Evolutionary conservation across 257 asterid species (phyloP).

Genomic region (Ballota nigra): DNA sequence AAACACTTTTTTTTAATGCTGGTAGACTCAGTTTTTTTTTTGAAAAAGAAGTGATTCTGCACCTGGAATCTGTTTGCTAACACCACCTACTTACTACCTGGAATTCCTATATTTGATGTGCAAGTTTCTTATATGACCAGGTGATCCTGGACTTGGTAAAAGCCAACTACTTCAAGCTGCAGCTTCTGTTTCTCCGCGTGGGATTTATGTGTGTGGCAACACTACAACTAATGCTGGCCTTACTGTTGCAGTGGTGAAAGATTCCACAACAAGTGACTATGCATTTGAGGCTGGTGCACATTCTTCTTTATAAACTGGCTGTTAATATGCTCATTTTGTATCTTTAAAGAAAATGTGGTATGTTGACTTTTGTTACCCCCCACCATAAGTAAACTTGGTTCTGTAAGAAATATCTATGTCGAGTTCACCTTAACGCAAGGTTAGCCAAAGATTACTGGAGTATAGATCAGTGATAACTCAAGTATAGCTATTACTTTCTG

Average conservation of each 20-base stretch:
- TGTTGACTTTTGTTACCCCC: neutral
- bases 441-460: neutral
- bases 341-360: slow-evolving; percentile 1
- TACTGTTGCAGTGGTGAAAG: slow-evolving; percentile 97
- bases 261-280: slow-evolving; percentile 85
- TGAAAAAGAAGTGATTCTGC: too few relatives aligned
- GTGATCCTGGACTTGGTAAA: slow-evolving; percentile 99
- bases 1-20: too few relatives aligned
- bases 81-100: neutral
- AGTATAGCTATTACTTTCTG: neutral
- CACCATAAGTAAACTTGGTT: neutral
- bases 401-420: neutral
- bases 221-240: slow-evolving; percentile 98
- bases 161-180: slow-evolving; percentile 98
- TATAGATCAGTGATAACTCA: neutral
- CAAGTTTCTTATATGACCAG: slow-evolving; percentile 33
- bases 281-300: slow-evolving; percentile 95
- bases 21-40: too few relatives aligned
- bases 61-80: too few relatives aligned
- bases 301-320: slow-evolving; percentile 21
- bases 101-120: slow-evolving; percentile 27
- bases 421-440: neutral
- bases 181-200: slow-evolving; percentile 97
- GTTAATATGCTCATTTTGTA: neutral
- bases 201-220: slow-evolving; percentile 94